Conservation (phyloP, 257 asterid species). For the Haberlea rhodopensis region DNA sequence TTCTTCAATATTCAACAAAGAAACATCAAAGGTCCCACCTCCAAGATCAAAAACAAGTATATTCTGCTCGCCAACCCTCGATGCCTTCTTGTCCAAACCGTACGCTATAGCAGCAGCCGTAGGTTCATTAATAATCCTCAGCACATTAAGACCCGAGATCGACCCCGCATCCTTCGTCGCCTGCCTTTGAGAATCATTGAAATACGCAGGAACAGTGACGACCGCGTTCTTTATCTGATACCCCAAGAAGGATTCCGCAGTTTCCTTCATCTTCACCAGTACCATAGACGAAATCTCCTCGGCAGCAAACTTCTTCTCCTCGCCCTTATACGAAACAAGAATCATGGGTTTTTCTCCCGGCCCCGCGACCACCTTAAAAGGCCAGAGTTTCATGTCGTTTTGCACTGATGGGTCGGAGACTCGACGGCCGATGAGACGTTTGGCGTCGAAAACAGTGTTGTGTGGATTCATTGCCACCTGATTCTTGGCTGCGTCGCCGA, state of each 20-base stretch:
- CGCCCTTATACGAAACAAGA: slow-evolving; percentile 43
- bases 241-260: slow-evolving; percentile 48
- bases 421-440: slow-evolving; percentile 54
- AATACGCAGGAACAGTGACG: slow-evolving; percentile 53
- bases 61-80: slow-evolving; percentile 41
- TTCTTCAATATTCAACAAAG: slow-evolving; percentile 52
- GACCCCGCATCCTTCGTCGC: slow-evolving; percentile 64
- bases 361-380: slow-evolving; percentile 52
- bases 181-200: slow-evolving; percentile 60
- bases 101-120: slow-evolving; percentile 66
- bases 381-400: slow-evolving; percentile 53
- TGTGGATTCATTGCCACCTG: slow-evolving; percentile 64
- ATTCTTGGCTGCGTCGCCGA: slow-evolving; percentile 59
- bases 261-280: slow-evolving; percentile 44
- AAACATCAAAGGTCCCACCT: slow-evolving; percentile 65
- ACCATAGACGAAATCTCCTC: slow-evolving; percentile 63
- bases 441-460: slow-evolving; percentile 63
- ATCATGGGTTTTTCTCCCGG: slow-evolving; percentile 52
- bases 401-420: slow-evolving; percentile 56
- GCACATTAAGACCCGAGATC: slow-evolving; percentile 43
- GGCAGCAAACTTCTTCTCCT: slow-evolving; percentile 43
- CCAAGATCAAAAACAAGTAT: slow-evolving; percentile 53
- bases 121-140: slow-evolving; percentile 58
- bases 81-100: slow-evolving; percentile 48
- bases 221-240: slow-evolving; percentile 46